Conservation (phyloP, 2,329 filamentous ascomycete species). For the Microsporum ferrugineum region DNA sequence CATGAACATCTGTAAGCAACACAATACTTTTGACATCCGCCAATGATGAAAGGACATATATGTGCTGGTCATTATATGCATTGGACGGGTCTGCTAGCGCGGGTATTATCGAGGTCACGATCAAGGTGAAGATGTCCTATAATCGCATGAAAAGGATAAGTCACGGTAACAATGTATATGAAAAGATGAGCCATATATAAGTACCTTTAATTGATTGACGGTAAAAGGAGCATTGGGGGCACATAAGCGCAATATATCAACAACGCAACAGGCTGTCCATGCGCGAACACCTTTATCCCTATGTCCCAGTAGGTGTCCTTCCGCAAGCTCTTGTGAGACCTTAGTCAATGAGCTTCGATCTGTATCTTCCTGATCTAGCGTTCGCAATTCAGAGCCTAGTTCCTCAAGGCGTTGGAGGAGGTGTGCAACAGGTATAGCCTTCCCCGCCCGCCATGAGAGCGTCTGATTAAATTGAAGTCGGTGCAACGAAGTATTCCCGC, state of each 20-base stretch:
- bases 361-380: conserved; percentile 76
- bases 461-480: conserved; percentile 69
- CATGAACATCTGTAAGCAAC: conserved; percentile 75
- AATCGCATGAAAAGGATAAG: neutral
- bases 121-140: conserved; percentile 85
- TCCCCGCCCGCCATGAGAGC: conserved; percentile 83
- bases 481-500: conserved; percentile 21
- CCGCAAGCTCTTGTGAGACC: conserved; percentile 74
- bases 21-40: conserved; percentile 91
- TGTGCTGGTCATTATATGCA: conserved; percentile 85
- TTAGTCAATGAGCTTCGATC: conserved; percentile 72
- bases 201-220: conserved; percentile 75
- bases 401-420: conserved; percentile 69
- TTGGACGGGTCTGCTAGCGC: conserved; percentile 75
- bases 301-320: conserved; percentile 71
- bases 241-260: conserved; percentile 85
- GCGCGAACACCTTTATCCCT: conserved; percentile 91
- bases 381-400: conserved; percentile 69
- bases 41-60: conserved; percentile 79
- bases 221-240: conserved; percentile 94
- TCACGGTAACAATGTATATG: neutral
- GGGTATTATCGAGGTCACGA: conserved; percentile 72
- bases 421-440: conserved; percentile 71
- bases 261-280: conserved; percentile 75
- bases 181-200: conserved; percentile 13